Evolutionary conservation across 2,329 filamentous ascomycete genomes (phyloP), one percentile per base, ranked within the genome.

Genomic region (Ascochyta pisi): DNA sequence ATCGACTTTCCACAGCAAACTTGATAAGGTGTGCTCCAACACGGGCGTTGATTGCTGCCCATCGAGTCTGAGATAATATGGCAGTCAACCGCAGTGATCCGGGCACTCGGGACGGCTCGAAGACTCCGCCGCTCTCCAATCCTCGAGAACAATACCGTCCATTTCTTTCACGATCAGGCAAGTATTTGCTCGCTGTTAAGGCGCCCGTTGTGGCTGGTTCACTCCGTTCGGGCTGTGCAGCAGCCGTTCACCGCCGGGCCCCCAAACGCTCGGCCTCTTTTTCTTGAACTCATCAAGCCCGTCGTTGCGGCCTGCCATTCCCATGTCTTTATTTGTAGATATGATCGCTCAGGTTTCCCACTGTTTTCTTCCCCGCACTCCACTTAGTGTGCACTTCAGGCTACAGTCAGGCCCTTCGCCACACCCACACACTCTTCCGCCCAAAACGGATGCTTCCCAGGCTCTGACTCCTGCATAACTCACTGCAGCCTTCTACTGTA

Each of bases 221-320:
- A 33, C 38, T 13, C 27, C 34, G 24, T 33, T 19, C n/a, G 56
- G 71, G 70, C 71, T 73, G 70, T 74, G 71, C 70, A 61, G 68
- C 70, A 60, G 26, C 53, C 47, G 64, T 68, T 69, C 68, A 69
- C 63, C 61, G 54, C 63, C 63, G 60, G 60, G 50, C 63, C 52
- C 55, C 56, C 60, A 58, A 49, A 57, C 59, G 55, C 58, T 50
- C 63, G 51, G 58, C 56, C 64, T 55, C 62, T 59, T 54, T 63
- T 63, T 66, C 65, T 62, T 64, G 60, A 58, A 59, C 51, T 49
- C 54, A 57, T 60, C 46, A 61, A 66, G 57, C 58, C 61, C 51
- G 48, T 52, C 58, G 40, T 61, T 60, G 64, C 59, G 60, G 65
- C 66, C 69, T 66, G 54, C 60, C 64, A 63, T 54, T 39, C 56